A percentile compares a stretch with the other conserved stretches of the same genome.
These are phyloP conservation scores for Pythium angustatum DNA, from an alignment of 352 stramenopile genomes.

Conservation along the genomic window DNA sequence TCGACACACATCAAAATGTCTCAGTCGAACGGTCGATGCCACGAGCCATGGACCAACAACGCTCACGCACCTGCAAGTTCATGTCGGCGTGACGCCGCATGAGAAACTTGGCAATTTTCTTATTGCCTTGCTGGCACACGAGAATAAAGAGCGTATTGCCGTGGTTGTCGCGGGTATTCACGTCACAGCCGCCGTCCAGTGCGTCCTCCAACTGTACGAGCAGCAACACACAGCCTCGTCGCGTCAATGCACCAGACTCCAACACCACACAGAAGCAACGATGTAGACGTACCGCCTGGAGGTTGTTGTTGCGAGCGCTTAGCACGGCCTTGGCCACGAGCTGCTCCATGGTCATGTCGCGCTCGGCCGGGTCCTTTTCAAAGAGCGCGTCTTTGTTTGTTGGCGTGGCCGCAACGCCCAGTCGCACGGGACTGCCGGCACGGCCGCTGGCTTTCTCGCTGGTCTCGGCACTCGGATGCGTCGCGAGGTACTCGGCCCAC, in stretches of 20 bases:
- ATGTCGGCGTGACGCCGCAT: slow-evolving; percentile 92
- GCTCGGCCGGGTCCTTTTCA: slow-evolving; percentile 39
- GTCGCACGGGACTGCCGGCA: neutral
- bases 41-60: too few species aligned
- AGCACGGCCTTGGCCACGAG: slow-evolving; percentile 53
- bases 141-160: slow-evolving; percentile 96
- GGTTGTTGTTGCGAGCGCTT: slow-evolving; percentile 79
- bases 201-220: slow-evolving; percentile 71
- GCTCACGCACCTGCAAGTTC: slow-evolving; percentile 75
- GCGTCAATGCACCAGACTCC: too few species aligned
- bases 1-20: neutral
- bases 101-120: slow-evolving; percentile 94
- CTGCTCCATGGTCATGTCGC: slow-evolving; percentile 44
- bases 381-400: slow-evolving; percentile 41
- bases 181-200: slow-evolving; percentile 87
- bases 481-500: slow-evolving; percentile 39
- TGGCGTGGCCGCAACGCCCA: slow-evolving; percentile 10
- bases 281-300: slow-evolving; percentile 67
- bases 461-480: slow-evolving; percentile 3
- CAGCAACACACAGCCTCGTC: neutral
- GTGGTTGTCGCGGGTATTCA: slow-evolving; percentile 92
- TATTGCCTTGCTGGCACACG: slow-evolving; percentile 94
- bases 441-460: neutral
- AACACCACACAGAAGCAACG: neutral
- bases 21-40: too few species aligned